Base-by-base conservation (phyloP, 2,329 filamentous ascomycete species). In the Pseudophaeomoniella oleicola region DNA sequence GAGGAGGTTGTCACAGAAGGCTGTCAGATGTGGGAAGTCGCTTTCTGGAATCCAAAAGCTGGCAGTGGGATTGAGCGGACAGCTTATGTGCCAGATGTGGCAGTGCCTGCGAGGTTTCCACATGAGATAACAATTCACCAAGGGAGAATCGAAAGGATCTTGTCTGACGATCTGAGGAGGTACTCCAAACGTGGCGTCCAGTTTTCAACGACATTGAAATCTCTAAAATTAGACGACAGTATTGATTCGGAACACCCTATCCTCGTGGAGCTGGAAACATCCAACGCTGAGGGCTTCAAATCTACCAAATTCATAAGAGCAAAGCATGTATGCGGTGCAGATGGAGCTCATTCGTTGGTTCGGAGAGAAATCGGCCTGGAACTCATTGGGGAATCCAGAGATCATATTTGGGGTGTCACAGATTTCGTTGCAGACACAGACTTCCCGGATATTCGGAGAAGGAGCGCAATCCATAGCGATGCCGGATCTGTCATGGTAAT, bases 121-220 rank as follows among this genome's bases (percentile, higher is more conserved):
- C 71, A 73, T 37, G 70, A 83, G 49, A 69, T 75, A 3, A 72
- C 81, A 3, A 53, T 86, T 29, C 78, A 82, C 45, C 80, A 85
- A 55, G 80, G 78, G 3, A 69, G 78, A 1, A 73, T 83, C 41
- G 79, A 84, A 49, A 61, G 67, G 1, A 78, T 77, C 50, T 75
- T 81, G 45, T 59, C 78, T 0, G 74, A 80, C 42, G 66, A 27
- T 27, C n/a, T 27, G 22, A 27, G n/a, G n/a, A 6, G 22, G 22
- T 27, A 27, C 22, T 27, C 22, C 9, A n/a, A 27, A 6, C 22
- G 22, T 27, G 22, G 22, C n/a, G n/a, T 27, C 22, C 22, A 27
- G n/a, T 27, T 27, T 27, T 27, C 22, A 6, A 27, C 22, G 6
- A 9, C 22, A n/a, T 27, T 27, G 22, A 27, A 27, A n/a, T 27